phyloP scores from a whole-genome alignment of 768 basidiomycete species.

The Fomitopsis serialis region DNA sequence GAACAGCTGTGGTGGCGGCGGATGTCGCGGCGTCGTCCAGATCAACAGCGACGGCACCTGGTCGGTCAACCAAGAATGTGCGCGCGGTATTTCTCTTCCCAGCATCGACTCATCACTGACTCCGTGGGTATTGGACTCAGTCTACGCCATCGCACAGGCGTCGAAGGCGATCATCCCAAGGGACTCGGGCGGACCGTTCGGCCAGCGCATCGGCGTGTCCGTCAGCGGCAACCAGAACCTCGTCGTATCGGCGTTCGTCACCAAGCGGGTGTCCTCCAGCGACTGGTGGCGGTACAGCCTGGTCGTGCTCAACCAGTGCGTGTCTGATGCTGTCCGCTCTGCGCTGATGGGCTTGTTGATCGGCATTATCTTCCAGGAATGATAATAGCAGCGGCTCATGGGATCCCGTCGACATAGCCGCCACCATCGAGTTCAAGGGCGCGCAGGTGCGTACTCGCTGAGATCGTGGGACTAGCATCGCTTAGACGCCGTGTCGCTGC shows the following conservation, averaged over 20 bases:
- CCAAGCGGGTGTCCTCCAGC: conserved; percentile 41
- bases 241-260: conserved; percentile 60
- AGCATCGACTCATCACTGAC: not conserved
- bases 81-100: conserved; percentile 12
- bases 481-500: not conserved
- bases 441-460: conserved; percentile 54
- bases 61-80: conserved; percentile 69
- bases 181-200: conserved; percentile 63
- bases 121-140: conserved; percentile 22
- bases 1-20: conserved; percentile 49
- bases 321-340: not conserved
- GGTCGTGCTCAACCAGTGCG: conserved; percentile 65
- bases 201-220: conserved; percentile 60
- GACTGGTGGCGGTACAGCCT: conserved; percentile 66
- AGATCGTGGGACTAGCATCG: too few species aligned
- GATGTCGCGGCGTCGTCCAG: conserved; percentile 63
- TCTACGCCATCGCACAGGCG: conserved; percentile 70
- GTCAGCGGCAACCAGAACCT: conserved; percentile 52
- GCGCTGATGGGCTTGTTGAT: not conserved
- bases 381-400: conserved; percentile 43
- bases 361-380: conserved; percentile 26
- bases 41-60: conserved; percentile 62
- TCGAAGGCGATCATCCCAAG: conserved; percentile 70
- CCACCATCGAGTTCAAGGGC: conserved; percentile 63
- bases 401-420: conserved; percentile 47